Conservation (phyloP, 1,284 basidiomycete genomes). For the Apiotrichum akiyoshidainum region DNA sequence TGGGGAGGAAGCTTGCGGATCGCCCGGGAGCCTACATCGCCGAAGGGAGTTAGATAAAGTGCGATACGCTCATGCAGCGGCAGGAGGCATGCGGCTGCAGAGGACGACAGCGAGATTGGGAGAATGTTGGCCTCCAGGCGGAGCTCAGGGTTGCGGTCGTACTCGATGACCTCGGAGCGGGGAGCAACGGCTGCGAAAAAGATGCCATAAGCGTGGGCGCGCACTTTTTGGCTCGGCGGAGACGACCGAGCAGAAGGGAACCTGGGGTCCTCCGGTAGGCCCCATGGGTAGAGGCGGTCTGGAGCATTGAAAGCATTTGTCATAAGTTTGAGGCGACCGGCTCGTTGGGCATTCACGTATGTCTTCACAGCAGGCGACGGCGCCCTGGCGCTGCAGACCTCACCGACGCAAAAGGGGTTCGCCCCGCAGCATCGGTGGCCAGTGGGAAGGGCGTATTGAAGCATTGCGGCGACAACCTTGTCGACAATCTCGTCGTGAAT, state of each 20-base stretch:
- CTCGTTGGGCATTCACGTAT: background rate
- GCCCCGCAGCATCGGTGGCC: background rate
- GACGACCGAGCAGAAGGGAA: background rate
- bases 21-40: background rate
- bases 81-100: background rate
- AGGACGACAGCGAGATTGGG: background rate
- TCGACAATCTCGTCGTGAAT: background rate
- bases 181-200: background rate
- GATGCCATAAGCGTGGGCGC: background rate
- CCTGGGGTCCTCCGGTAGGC: background rate
- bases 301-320: background rate
- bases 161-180: background rate
- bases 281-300: background rate
- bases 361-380: background rate
- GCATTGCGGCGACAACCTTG: background rate
- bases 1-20: background rate
- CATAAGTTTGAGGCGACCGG: background rate
- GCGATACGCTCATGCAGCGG: conserved; percentile 1
- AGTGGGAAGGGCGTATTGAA: background rate
- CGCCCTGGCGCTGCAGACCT: background rate
- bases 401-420: background rate
- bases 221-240: background rate
- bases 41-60: background rate
- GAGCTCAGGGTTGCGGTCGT: background rate
- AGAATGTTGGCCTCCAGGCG: background rate